phyloP scores from a whole-genome alignment of 2,329 filamentous ascomycete species.

The Dactylellina sp. region DNA sequence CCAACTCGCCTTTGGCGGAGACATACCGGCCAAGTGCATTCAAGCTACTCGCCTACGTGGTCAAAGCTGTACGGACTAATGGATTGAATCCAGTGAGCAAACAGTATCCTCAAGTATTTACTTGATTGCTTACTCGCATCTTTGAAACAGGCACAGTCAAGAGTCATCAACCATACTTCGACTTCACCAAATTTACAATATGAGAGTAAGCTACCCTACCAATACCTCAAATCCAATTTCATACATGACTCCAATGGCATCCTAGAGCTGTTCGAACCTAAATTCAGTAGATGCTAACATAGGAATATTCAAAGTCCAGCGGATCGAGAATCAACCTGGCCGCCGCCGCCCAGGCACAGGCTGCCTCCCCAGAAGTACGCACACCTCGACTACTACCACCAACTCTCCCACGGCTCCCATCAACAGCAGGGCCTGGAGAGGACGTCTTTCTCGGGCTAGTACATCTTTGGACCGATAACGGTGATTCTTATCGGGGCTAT shows the following conservation, averaged over 20 bases:
- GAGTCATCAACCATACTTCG: background rate
- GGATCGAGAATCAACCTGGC: conserved; percentile 14
- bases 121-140: too few species aligned
- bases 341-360: conserved; percentile 13
- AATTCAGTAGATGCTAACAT: conserved; percentile 3
- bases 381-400: conserved; percentile 15
- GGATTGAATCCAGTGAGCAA: background rate
- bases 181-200: background rate
- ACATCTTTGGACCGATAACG: conserved; percentile 32
- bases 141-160: too few species aligned
- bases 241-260: background rate
- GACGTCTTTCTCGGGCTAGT: conserved; percentile 17
- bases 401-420: conserved; percentile 24
- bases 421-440: conserved; percentile 13
- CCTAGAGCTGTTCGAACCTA: background rate
- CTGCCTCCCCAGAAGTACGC: conserved; percentile 7
- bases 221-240: background rate
- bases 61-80: too few species aligned
- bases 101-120: background rate
- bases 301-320: background rate
- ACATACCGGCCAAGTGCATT: too few species aligned
- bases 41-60: too few species aligned
- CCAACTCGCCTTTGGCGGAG: too few species aligned
- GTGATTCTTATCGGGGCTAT: conserved; percentile 9
- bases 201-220: conserved; percentile 4